Evolutionary conservation across 495 filamentous ascomycete genomes (phyloP).

Genomic region (Podospora bellae-mahoneyi): DNA sequence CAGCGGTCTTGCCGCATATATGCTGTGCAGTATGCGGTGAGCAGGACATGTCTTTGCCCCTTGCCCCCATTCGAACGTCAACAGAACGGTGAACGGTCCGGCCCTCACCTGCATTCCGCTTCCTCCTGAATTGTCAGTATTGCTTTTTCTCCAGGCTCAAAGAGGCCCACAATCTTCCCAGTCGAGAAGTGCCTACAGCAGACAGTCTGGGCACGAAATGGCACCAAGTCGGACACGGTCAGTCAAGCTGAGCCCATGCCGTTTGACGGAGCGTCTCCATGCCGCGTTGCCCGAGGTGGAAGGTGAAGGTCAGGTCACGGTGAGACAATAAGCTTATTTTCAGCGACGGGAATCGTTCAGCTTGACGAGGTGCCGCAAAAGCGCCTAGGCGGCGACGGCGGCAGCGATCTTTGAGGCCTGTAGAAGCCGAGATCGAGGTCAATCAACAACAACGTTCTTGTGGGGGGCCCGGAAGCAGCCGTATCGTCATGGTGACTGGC

Average conservation of each 20-base stretch:
- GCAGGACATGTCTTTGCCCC: slow-evolving; percentile 1
- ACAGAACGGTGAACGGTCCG: not conserved
- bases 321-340: not conserved
- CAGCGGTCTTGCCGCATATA: not conserved
- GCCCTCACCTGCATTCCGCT: slow-evolving; percentile 3
- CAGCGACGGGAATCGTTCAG: not conserved
- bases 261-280: not conserved
- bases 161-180: slow-evolving; percentile 2
- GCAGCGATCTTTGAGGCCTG: too few species aligned
- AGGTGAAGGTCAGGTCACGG: not conserved
- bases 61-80: not conserved
- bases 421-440: not conserved
- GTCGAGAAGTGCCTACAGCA: slow-evolving; percentile 2
- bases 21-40: not conserved
- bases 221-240: not conserved
- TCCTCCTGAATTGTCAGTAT: not conserved
- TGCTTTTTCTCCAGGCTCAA: not conserved
- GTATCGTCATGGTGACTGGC: not conserved
- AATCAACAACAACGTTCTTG: not conserved
- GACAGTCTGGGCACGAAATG: not conserved
- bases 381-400: too few species aligned
- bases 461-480: not conserved
- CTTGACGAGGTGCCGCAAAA: not conserved
- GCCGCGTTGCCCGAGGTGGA: not conserved
- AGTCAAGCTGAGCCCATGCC: not conserved